A percentile compares a stretch with the other conserved stretches of the same genome.
These are phyloP conservation scores for Suillus hirtellus DNA, from an alignment of 768 basidiomycete genomes.

Conservation along the genomic window DNA sequence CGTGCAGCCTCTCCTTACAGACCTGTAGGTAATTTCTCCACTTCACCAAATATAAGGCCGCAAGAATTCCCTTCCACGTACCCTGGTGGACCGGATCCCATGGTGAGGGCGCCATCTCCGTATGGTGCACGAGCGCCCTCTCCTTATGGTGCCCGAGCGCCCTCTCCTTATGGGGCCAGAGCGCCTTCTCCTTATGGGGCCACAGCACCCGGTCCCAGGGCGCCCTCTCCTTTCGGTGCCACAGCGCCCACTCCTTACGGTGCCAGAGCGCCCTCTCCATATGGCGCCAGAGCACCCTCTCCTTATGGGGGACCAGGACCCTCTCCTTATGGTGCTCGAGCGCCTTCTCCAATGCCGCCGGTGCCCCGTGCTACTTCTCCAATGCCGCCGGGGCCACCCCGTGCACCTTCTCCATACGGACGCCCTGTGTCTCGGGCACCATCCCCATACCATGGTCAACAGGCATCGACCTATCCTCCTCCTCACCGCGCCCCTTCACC, in stretches of 20 bases:
- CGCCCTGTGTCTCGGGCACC: conserved; percentile 28
- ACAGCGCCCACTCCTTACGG: conserved; percentile 29
- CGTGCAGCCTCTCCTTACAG: conserved; percentile 38
- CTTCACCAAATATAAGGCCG: conserved; percentile 52
- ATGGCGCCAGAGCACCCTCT: conserved; percentile 22
- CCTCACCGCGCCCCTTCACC: conserved; percentile 30
- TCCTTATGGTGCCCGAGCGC: neutral
- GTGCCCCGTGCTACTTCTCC: conserved; percentile 31
- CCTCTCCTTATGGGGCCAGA: conserved; percentile 2
- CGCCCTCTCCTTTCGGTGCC: conserved; percentile 35
- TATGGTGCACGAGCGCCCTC: conserved; percentile 23
- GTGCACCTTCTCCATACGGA: conserved; percentile 20
- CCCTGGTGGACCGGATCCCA: conserved; percentile 37
- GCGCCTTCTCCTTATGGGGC: conserved; percentile 6
- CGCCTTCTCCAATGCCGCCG: conserved; percentile 24
- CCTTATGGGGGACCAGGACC: conserved; percentile 24
- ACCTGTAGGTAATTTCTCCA: conserved; percentile 31
- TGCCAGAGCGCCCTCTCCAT: conserved; percentile 28
- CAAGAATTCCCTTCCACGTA: conserved; percentile 46
- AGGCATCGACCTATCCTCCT: conserved; percentile 1
- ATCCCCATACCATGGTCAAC: conserved; percentile 26
- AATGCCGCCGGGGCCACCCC: conserved; percentile 28
- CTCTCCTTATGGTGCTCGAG: conserved; percentile 30
- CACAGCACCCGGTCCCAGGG: conserved; percentile 8
- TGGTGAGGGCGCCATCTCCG: conserved; percentile 33